Conservation (phyloP, 2,329 filamentous ascomycete species). For the Colletotrichum tofieldiae region DNA sequence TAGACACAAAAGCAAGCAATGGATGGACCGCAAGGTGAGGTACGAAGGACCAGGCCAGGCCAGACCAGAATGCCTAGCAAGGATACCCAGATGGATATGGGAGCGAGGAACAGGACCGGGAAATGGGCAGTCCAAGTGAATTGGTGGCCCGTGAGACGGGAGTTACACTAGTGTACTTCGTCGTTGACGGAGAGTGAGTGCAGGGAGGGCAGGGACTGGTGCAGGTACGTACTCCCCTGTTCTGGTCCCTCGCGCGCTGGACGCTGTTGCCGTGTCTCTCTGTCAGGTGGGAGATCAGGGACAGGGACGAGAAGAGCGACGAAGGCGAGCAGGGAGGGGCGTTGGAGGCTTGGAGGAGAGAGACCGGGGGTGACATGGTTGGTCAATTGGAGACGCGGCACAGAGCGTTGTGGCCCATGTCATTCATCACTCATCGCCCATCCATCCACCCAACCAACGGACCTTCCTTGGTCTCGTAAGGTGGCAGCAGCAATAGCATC, state of each 20-base stretch:
- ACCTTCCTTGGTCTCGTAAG: neutral
- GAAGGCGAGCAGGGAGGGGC: constrained; percentile 14
- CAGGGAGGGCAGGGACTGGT: neutral
- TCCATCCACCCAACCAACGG: neutral
- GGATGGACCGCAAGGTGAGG: neutral
- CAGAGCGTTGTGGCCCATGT: neutral
- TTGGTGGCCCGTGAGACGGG: constrained; percentile 22
- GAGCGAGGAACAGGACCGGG: constrained; percentile 27
- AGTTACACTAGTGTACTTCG: neutral
- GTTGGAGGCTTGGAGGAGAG: neutral
- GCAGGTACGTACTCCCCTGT: constrained; percentile 16
- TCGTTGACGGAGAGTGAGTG: constrained; percentile 1
- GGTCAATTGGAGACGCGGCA: constrained; percentile 13
- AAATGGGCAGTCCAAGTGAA: constrained; percentile 27
- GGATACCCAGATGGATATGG: neutral
- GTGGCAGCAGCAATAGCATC: constrained; percentile 4
- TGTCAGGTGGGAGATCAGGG: constrained; percentile 31
- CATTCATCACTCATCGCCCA: neutral
- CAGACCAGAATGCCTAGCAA: neutral
- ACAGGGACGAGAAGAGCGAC: constrained; percentile 11
- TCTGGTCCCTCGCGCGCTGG: constrained; percentile 21
- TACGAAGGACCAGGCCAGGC: constrained; percentile 2
- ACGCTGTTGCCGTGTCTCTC: constrained; percentile 12
- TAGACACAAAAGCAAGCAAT: constrained; percentile 23
- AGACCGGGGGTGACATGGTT: neutral